phyloP scores from a whole-genome alignment of 2,329 filamentous ascomycete genomes.

The Aspergillus latus region DNA sequence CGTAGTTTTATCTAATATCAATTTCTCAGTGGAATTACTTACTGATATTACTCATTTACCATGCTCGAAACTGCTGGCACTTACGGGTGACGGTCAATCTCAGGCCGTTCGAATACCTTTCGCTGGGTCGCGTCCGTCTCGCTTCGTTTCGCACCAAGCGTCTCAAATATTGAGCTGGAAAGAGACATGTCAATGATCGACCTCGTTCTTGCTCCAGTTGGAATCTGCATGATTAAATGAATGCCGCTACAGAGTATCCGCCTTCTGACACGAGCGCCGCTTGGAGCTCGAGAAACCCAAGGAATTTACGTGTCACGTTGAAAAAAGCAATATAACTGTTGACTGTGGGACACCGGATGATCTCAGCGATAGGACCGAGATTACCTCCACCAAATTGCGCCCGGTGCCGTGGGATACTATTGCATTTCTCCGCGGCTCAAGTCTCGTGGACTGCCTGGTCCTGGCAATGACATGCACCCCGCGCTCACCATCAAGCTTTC shows the following conservation, averaged over 20 bases:
- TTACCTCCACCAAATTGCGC: not conserved
- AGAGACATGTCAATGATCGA: too few relatives aligned
- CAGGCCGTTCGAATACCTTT: not conserved
- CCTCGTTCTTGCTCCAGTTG: not conserved
- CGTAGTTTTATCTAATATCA: not conserved
- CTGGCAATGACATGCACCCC: not conserved
- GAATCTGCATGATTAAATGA: not conserved
- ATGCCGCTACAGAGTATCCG: not conserved
- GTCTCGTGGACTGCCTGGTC: not conserved
- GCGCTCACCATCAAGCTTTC: slow-evolving; percentile 9
- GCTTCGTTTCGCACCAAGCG: too few relatives aligned
- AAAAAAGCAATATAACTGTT: slow-evolving; percentile 16
- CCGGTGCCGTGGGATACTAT: not conserved
- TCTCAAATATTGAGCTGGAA: too few relatives aligned
- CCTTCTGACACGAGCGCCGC: not conserved
- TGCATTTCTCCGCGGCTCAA: not conserved
- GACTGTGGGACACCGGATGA: slow-evolving; percentile 1
- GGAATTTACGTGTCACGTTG: slow-evolving; percentile 3
- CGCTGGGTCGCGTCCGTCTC: not conserved
- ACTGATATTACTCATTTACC: not conserved
- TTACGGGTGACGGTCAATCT: not conserved
- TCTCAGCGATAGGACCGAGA: not conserved
- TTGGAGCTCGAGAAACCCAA: not conserved
- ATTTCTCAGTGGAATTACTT: not conserved
- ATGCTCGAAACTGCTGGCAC: too few relatives aligned